Percentiles rank a stretch among this genome's conserved stretches.
These are phyloP conservation scores for Penicillium brevicompactum DNA, from an alignment of 2,329 filamentous ascomycete species.

Conservation along the genomic window DNA sequence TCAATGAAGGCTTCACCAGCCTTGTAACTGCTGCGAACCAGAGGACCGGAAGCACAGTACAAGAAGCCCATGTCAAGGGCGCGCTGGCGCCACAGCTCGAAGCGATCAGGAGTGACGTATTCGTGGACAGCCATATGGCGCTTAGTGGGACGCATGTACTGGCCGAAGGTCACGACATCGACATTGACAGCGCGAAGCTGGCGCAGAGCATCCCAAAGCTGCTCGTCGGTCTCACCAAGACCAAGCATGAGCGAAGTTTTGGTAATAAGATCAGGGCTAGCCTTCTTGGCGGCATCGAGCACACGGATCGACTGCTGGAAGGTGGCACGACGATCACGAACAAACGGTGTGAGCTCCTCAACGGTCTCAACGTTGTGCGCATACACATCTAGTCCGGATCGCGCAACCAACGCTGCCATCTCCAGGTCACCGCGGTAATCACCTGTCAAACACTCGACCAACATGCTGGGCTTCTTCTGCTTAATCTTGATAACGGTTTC, in stretches of 20 bases:
- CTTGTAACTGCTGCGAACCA: slow-evolving; percentile 96
- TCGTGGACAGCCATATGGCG: slow-evolving; percentile 95
- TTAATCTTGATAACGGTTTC: slow-evolving; percentile 96
- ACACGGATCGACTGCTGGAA: slow-evolving; percentile 85
- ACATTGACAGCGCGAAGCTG: slow-evolving; percentile 79
- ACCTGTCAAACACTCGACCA: slow-evolving; percentile 61
- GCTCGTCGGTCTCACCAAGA: slow-evolving; percentile 85
- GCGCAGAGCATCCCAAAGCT: slow-evolving; percentile 76
- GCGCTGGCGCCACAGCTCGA: slow-evolving; percentile 87
- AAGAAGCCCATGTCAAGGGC: slow-evolving; percentile 95
- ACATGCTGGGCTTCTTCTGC: slow-evolving; percentile 59
- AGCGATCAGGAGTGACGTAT: slow-evolving; percentile 88
- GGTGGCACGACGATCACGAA: slow-evolving; percentile 84
- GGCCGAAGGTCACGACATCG: slow-evolving; percentile 97
- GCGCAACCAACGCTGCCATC: slow-evolving; percentile 81
- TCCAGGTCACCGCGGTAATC: slow-evolving; percentile 85
- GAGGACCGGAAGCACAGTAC: slow-evolving; percentile 90
- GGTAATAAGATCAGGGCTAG: slow-evolving; percentile 79
- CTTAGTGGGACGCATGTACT: slow-evolving; percentile 99
- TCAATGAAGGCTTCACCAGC: slow-evolving; percentile 98
- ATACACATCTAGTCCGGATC: slow-evolving; percentile 90
- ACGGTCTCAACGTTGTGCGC: slow-evolving; percentile 97
- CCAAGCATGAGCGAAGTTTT: slow-evolving; percentile 99
- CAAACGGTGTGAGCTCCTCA: slow-evolving; percentile 84
- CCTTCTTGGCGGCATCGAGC: slow-evolving; percentile 77